Conservation (phyloP, 495 filamentous ascomycete genomes). For the Amorphotheca resinae region DNA sequence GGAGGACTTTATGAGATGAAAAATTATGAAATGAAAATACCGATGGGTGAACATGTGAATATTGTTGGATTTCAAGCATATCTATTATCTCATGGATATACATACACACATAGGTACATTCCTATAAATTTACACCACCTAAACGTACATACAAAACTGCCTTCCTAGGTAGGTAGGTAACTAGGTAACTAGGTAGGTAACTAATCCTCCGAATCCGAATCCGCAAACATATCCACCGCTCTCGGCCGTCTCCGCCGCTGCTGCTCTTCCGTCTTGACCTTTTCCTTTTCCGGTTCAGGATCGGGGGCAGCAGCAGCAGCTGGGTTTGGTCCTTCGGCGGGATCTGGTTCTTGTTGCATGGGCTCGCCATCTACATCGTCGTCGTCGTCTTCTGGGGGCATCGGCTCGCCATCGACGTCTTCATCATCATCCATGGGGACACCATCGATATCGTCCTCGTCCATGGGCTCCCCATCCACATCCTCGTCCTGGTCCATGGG, state of each 20-base stretch:
- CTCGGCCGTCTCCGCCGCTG: constrained; percentile 41
- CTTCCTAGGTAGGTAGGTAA: too few relatives aligned
- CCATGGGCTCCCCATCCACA: constrained; percentile 39
- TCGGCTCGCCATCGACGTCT: constrained; percentile 40
- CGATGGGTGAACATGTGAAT: not conserved
- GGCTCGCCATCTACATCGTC: constrained; percentile 40
- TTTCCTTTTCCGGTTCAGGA: not conserved
- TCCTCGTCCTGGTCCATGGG: constrained; percentile 33
- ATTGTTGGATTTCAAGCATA: not conserved
- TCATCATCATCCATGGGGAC: constrained; percentile 33
- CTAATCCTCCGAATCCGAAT: constrained; percentile 20
- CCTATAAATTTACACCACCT: too few relatives aligned
- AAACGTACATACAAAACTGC: too few relatives aligned
- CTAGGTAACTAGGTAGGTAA: too few relatives aligned
- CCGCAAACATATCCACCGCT: constrained; percentile 93
- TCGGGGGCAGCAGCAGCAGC: constrained; percentile 1
- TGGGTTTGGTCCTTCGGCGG: not conserved
- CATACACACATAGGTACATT: too few relatives aligned
- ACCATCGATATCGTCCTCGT: constrained; percentile 29
- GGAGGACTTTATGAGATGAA: too few relatives aligned
- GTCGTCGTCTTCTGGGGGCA: constrained; percentile 31
- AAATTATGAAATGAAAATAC: too few relatives aligned
- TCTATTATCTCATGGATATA: not conserved
- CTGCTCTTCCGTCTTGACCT: constrained; percentile 9
- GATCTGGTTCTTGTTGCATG: constrained; percentile 29